These are phyloP conservation scores for Jatropha multifida DNA, from an alignment of 441 rosid genomes.

Conservation along the genomic window DNA sequence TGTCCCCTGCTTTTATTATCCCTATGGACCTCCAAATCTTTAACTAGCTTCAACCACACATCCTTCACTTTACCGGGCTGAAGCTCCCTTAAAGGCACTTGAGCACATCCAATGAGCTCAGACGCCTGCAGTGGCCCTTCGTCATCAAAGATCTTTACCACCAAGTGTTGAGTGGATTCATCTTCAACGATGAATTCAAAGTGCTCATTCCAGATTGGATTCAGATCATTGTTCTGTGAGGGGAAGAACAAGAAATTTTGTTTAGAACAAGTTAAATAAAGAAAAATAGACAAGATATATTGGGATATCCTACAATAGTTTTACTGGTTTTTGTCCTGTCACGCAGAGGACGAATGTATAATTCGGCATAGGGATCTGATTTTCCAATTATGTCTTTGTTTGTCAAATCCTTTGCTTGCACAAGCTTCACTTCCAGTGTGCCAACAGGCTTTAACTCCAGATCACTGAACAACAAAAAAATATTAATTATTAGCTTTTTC, in stretches of 20 bases:
- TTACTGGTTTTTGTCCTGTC: slow-evolving; percentile 75
- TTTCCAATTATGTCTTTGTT: slow-evolving; percentile 93
- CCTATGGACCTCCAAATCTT: slow-evolving; percentile 93
- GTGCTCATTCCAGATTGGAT: slow-evolving; percentile 97
- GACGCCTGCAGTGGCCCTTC: slow-evolving; percentile 84
- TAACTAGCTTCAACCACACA: slow-evolving; percentile 91
- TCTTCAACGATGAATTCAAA: slow-evolving; percentile 90
- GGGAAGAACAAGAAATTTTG: slow-evolving; percentile 4
- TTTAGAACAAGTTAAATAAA: slow-evolving; percentile 8
- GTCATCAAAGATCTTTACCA: slow-evolving; percentile 74
- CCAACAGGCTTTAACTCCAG: slow-evolving; percentile 93
- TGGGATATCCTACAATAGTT: slow-evolving; percentile 59
- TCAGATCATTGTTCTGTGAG: slow-evolving; percentile 82
- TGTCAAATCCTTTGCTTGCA: slow-evolving; percentile 87
- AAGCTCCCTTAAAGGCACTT: slow-evolving; percentile 56
- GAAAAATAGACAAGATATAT: not conserved
- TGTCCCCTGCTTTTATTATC: slow-evolving; percentile 90
- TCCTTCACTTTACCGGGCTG: slow-evolving; percentile 97
- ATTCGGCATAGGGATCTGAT: slow-evolving; percentile 91
- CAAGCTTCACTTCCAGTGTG: slow-evolving; percentile 86
- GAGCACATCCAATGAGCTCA: slow-evolving; percentile 85
- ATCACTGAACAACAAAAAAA: slow-evolving; percentile 46
- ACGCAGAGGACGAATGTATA: slow-evolving; percentile 77
- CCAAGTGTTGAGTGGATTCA: slow-evolving; percentile 79
- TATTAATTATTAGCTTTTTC: not conserved